Evolutionary conservation across 495 filamentous ascomycete genomes (phyloP), one percentile per base, ranked within the genome.

Genomic region (Poronia punctata): DNA sequence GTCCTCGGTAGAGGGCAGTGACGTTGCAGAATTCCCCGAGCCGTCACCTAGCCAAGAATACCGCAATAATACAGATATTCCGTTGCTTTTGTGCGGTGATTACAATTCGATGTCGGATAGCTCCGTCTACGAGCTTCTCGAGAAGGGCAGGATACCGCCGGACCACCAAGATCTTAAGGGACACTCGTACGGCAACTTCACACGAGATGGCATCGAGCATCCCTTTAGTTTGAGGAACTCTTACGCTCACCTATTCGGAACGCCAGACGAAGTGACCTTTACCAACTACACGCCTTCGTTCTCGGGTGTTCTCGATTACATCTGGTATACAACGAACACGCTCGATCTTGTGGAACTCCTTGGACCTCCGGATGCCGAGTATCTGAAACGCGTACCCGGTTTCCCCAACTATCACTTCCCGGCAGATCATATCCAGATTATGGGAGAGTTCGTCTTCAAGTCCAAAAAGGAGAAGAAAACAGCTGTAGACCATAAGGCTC

Each of bases 341-440:
- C 71, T 98, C 29, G 85, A 93, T 56, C 82, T 94, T 21, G 83
- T 86, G 23, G 84, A 79, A 27, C 62, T 98, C 41, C 84, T 98
- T 7, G 93, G 92, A 5, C 80, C 90, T 25, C 86, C 95, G 8
- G 93, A 98, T 62, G 77, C 79, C 54, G 79, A 92, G 9, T 94
- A 97, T 61, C 80, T 98, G 41, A 80, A 83, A 50, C 74, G 80
- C 31, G 88, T 96, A 4, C 92, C 92, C 3, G 92, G 92, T 0
- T 98, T 97, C 64, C 92, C 92, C 8, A 94, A 97, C 53, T 89
- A 84, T 57, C 92, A 97, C 65, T 96, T 95, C 67, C 93, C 93
- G 1, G 92, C 87, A 60, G 92, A 98, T 62, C 92, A 98, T 65
- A 76, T 98, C 52, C 84, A 88, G 62, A 77, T 98, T 51, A 78